Evolutionary conservation across 78 protist genomes (phyloP).

Genomic region (Andalucia godoyi): DNA sequence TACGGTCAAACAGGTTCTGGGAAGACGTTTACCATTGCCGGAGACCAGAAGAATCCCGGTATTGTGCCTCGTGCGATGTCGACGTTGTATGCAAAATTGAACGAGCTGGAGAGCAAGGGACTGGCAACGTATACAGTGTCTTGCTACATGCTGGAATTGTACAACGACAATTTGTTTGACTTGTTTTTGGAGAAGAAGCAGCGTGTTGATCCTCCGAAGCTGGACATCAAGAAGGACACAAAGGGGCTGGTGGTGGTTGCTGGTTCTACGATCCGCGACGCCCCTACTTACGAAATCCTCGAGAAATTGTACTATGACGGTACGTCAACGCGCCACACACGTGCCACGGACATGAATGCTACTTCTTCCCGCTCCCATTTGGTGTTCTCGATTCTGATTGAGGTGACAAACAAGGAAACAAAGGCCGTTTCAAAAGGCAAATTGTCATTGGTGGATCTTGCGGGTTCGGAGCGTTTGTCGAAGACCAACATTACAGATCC

Average conservation of each 20-base stretch:
- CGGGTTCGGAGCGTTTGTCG: constrained; percentile 45
- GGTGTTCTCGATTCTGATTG: constrained; percentile 6
- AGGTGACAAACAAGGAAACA: not conserved
- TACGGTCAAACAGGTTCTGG: constrained; percentile 58
- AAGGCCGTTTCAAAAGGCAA: constrained; percentile 6
- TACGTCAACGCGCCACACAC: not conserved
- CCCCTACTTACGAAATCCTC: not conserved
- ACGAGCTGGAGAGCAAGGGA: not conserved
- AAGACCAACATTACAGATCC: constrained; percentile 13
- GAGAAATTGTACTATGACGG: not conserved
- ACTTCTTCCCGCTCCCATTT: constrained; percentile 27
- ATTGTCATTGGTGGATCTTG: constrained; percentile 48
- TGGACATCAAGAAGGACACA: constrained; percentile 17
- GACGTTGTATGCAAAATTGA: not conserved
- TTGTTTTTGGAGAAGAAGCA: not conserved
- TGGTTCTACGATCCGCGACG: not conserved
- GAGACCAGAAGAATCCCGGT: not conserved
- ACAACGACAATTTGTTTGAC: constrained; percentile 15
- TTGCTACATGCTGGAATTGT: constrained; percentile 25
- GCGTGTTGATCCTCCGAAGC: not conserved
- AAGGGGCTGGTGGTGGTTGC: constrained; percentile 4
- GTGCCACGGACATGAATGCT: constrained; percentile 35
- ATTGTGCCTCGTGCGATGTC: constrained; percentile 5
- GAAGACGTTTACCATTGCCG: constrained; percentile 54
- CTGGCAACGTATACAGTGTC: not conserved